Evolutionary conservation across 2,329 filamentous ascomycete species (phyloP), one percentile per base, ranked within the genome.

Genomic region (Diaporthe ilicicola): DNA sequence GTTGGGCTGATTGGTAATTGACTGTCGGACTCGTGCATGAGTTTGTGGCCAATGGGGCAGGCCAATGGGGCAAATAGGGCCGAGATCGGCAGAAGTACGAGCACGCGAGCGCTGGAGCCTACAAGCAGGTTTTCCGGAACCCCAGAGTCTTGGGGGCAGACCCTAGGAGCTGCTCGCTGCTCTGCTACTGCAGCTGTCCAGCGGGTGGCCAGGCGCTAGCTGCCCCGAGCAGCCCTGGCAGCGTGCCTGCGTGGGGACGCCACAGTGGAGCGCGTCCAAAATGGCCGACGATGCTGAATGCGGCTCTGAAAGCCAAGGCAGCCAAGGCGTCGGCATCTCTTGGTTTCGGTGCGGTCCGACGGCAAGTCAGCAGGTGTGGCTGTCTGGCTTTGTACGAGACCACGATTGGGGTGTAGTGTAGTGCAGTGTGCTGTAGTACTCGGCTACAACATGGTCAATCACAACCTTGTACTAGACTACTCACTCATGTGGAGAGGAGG

Each of bases 1-100:
- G n/a, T 46, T 22, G 4, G 32, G 22, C 42, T 34, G 54, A 34
- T 34, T 55, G 17, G 3, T 39, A 24, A 13, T n/a, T 61, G 15
- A 3, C 7, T 70, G 64, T 56, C 73, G 65, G 73, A 65, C 4
- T 8, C 17, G 10, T 74, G 73, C 12, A 56, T 75, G 5, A 73
- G 73, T 13, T 19, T 10, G 48, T 51, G 24, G 48, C 48, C 4
- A 34, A 34, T 34, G 56, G 22, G 56, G 42, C 42, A 34, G 24
- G 48, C 48, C 4, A 34, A 34, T 34, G 56, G 22, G 56, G 42
- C 42, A 34, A 62, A 62, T 37, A 19, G 19, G 12, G 3, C 42
- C 44, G 44, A 62, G 59, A 62, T 62, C 42, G 59, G 59, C 59
- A 62, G 4, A 48, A 19, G 32, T 9, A 22, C 29, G 59, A 62